A percentile compares a stretch with the other conserved stretches of the same genome.
Conservation (phyloP, 805 yeast species). For the Martiniozyma abietophila region DNA sequence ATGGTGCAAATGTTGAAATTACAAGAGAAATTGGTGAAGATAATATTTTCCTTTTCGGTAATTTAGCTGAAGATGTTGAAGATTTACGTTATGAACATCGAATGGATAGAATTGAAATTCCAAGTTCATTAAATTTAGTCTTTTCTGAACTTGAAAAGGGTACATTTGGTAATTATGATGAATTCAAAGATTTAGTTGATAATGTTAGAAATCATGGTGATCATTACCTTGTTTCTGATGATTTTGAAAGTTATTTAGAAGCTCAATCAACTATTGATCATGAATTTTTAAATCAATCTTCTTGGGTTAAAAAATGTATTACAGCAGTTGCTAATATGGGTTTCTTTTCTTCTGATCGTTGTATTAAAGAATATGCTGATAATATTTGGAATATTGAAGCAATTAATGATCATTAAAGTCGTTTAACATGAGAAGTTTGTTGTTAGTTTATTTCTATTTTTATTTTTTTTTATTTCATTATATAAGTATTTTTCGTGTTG, state of each 20-base stretch:
- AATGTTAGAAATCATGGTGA: conserved; percentile 70
- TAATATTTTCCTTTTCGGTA: conserved; percentile 86
- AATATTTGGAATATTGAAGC: conserved; percentile 92
- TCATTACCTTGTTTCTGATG: conserved; percentile 79
- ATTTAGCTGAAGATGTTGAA: conserved; percentile 82
- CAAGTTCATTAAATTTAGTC: conserved; percentile 52
- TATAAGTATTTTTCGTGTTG: background rate
- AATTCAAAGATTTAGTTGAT: conserved; percentile 60
- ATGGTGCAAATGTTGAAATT: conserved; percentile 94
- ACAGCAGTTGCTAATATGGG: conserved; percentile 87
- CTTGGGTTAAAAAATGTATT: conserved; percentile 73
- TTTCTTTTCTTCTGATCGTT: conserved; percentile 83
- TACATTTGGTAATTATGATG: conserved; percentile 57
- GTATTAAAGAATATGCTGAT: conserved; percentile 87
- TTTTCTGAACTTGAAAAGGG: conserved; percentile 61
- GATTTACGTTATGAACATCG: conserved; percentile 70
- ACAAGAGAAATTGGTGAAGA: conserved; percentile 92
- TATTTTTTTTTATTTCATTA: background rate
- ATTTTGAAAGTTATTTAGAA: conserved; percentile 77
- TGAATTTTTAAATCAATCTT: conserved; percentile 51
- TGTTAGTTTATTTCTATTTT: no score
- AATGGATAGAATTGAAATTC: conserved; percentile 48
- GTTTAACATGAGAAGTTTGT: no score
- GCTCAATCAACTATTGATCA: conserved; percentile 72
- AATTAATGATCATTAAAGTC: conserved; percentile 15